Percentiles rank a stretch among this genome's conserved stretches.
Evolutionary conservation across 805 yeast genomes (phyloP).

Genomic region (Hanseniaspora taiwanica): DNA sequence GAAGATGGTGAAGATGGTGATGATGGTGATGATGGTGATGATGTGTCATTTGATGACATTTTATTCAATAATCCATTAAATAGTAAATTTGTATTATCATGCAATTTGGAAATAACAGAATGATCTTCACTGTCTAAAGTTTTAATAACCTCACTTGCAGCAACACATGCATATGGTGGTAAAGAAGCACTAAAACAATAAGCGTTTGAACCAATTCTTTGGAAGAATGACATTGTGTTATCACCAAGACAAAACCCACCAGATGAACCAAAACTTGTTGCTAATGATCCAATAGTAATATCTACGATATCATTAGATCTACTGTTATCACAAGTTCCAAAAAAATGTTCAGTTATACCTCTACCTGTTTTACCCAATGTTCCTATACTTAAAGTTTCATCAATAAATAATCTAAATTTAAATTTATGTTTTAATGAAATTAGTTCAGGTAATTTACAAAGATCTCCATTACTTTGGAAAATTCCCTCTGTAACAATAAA

Average conservation of each 20-base stretch:
- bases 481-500: conserved; percentile 87
- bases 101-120: conserved; percentile 23
- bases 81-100: conserved; percentile 28
- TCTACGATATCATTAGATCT: conserved; percentile 41
- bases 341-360: conserved; percentile 69
- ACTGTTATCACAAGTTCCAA: conserved; percentile 55
- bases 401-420: conserved; percentile 78
- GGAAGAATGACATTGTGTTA: conserved; percentile 74
- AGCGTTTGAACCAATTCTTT: conserved; percentile 78
- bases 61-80: conserved; percentile 30
- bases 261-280: conserved; percentile 65
- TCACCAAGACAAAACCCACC: conserved; percentile 94
- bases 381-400: conserved; percentile 81
- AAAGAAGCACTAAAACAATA: conserved; percentile 90
- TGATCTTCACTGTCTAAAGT: conserved; percentile 32
- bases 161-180: conserved; percentile 79
- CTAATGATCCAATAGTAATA: conserved; percentile 78
- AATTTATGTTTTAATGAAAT: conserved; percentile 65
- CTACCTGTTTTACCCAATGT: conserved; percentile 74
- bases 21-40: conserved; percentile 15
- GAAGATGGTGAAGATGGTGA: not conserved
- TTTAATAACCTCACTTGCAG: conserved; percentile 40
- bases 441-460: conserved; percentile 54
- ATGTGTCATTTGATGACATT: conserved; percentile 26
- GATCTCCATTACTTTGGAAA: conserved; percentile 70